Conservation (phyloP, 176 grass and related monocot genomes). For the Triticum turgidum region DNA sequence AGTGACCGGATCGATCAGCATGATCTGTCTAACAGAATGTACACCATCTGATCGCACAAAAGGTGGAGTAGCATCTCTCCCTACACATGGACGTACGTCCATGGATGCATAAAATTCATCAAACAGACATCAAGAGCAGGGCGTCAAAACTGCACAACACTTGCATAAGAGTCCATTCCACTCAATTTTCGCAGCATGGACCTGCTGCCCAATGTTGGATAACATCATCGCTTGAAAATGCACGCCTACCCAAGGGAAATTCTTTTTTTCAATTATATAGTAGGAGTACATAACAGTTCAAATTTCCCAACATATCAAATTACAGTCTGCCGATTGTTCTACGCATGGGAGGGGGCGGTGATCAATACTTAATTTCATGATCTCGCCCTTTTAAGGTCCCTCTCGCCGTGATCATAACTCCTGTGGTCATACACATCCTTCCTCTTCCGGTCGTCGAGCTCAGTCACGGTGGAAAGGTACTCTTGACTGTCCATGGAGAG, state of each 20-base stretch:
- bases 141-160: too few species aligned
- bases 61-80: neutral
- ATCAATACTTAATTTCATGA: constrained; percentile 18
- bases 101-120: neutral
- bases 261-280: neutral
- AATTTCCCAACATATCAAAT: neutral
- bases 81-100: neutral
- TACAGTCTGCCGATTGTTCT: neutral
- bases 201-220: neutral
- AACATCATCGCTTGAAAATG: neutral
- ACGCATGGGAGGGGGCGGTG: neutral
- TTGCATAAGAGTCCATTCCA: neutral
- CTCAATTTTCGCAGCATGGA: neutral
- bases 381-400: constrained; percentile 51
- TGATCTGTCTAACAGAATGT: neutral
- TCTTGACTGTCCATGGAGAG: constrained; percentile 62
- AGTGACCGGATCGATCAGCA: too few species aligned
- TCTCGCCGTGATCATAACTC: constrained; percentile 34
- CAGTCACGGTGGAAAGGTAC: constrained; percentile 20
- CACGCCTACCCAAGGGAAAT: neutral
- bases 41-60: neutral
- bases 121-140: too few species aligned
- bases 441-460: constrained; percentile 44
- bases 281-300: neutral
- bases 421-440: constrained; percentile 41